Percentiles rank a stretch among this genome's conserved stretches.
Evolutionary conservation across 2,329 filamentous ascomycete species (phyloP).

Genomic region (Fusarium anguioides): DNA sequence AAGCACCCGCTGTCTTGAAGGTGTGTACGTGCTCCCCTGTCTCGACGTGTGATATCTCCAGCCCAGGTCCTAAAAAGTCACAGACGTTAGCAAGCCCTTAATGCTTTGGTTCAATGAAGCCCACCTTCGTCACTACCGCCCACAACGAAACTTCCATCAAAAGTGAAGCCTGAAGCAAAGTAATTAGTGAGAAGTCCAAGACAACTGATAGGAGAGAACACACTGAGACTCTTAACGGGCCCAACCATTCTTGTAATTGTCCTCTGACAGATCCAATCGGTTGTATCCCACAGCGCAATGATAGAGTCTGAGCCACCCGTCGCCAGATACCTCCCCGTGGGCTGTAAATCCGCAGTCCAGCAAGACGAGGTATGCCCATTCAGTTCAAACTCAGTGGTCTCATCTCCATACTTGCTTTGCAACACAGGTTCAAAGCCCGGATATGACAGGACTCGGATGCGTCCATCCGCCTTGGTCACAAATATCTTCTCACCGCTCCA

Average conservation of each 20-base stretch:
- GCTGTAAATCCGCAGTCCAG: conserved; percentile 75
- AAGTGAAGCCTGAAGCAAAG: conserved; percentile 72
- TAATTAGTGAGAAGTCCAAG: conserved; percentile 17
- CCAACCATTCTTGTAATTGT: conserved; percentile 76
- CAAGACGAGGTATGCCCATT: conserved; percentile 80
- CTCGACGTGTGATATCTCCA: conserved; percentile 78
- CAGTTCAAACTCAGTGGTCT: conserved; percentile 67
- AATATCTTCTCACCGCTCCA: conserved; percentile 78
- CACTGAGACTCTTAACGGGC: conserved; percentile 75
- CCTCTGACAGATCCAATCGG: conserved; percentile 79
- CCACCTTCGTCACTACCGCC: conserved; percentile 79
- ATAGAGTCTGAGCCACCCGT: conserved; percentile 81
- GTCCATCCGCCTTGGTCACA: conserved; percentile 76
- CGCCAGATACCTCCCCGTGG: conserved; percentile 76
- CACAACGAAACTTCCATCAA: conserved; percentile 79
- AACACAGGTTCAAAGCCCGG: conserved; percentile 70
- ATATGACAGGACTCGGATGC: conserved; percentile 75
- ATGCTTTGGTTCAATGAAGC: conserved; percentile 3
- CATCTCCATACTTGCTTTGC: conserved; percentile 59
- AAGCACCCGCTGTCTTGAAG: conserved; percentile 73
- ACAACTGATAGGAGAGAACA: conserved; percentile 42
- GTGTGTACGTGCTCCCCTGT: conserved; percentile 78
- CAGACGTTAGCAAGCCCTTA: conserved; percentile 5
- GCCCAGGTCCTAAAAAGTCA: conserved; percentile 60
- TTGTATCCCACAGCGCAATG: conserved; percentile 81